Conservation (phyloP, 1,284 basidiomycete genomes). For the Testicularia cyperi region DNA sequence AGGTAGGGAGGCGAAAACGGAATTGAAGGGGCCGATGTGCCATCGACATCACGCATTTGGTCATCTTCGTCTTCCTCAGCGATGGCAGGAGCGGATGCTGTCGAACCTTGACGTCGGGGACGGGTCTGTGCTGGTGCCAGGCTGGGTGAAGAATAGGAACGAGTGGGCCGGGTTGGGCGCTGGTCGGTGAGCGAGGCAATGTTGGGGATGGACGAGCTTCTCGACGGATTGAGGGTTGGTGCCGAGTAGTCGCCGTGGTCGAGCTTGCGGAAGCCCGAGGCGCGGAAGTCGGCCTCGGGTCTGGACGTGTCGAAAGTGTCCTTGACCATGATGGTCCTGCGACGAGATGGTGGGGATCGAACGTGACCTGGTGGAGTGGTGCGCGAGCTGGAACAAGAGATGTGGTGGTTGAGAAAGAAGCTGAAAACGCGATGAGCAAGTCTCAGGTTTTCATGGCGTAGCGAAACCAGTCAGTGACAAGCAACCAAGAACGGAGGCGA, state of each 20-base stretch:
- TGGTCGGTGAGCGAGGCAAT: constrained; percentile 9
- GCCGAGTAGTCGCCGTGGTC: too few species aligned
- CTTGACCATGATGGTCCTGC: too few species aligned
- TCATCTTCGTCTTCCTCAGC: constrained; percentile 21
- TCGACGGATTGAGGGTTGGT: constrained; percentile 3
- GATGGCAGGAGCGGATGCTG: constrained; percentile 21
- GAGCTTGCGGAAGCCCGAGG: constrained; percentile 9
- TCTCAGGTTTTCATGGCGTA: too few species aligned
- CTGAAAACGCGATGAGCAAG: too few species aligned
- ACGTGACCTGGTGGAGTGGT: too few species aligned
- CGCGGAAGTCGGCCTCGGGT: constrained; percentile 6
- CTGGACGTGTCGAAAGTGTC: too few species aligned
- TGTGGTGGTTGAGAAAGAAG: too few species aligned
- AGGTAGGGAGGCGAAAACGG: constrained; percentile 66
- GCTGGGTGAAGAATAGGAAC: constrained; percentile 24
- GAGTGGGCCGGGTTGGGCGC: constrained; percentile 14
- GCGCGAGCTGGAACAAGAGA: too few species aligned
- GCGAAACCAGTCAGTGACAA: too few species aligned
- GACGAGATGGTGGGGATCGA: too few species aligned
- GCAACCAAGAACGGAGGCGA: too few species aligned
- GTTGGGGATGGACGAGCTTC: constrained; percentile 31
- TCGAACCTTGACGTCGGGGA: constrained; percentile 9
- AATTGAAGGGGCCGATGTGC: constrained; percentile 15
- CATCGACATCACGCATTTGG: not conserved
- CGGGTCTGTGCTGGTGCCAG: constrained; percentile 9